Conservation (phyloP, 192 early-diverging fungal species). For the Kappamyces sp. region DNA sequence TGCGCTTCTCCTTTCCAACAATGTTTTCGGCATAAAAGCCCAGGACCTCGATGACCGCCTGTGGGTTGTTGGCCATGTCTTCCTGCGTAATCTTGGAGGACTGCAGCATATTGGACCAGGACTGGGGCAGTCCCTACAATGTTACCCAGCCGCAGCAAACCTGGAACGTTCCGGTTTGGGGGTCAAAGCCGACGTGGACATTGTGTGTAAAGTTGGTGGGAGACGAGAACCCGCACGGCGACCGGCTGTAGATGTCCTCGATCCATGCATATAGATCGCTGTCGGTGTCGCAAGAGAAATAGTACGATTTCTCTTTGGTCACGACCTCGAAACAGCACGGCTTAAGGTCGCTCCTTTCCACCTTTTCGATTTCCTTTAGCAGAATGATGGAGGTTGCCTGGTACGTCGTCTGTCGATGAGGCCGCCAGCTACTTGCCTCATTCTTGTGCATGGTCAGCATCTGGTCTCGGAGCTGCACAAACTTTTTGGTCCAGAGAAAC, state of each 20-base stretch:
- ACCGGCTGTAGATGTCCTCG: conserved; percentile 91
- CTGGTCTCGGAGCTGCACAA: conserved; percentile 63
- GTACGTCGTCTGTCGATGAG: no score
- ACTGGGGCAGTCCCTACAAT: conserved; percentile 75
- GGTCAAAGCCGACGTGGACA: conserved; percentile 45
- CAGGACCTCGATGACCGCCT: conserved; percentile 95
- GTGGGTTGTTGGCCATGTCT: conserved; percentile 96
- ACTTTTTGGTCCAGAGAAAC: conserved; percentile 85
- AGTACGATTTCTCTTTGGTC: conserved; percentile 91
- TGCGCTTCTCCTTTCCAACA: conserved; percentile 12
- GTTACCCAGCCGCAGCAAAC: neutral
- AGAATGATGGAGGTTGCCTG: conserved; percentile 87
- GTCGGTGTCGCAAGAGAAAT: conserved; percentile 86
- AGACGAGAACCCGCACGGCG: conserved; percentile 47
- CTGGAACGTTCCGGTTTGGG: conserved; percentile 15
- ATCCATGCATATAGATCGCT: conserved; percentile 98
- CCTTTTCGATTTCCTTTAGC: conserved; percentile 84
- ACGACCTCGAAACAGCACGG: conserved; percentile 90
- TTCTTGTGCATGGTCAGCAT: conserved; percentile 81
- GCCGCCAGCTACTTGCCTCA: conserved; percentile 55
- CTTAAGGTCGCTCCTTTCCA: conserved; percentile 84
- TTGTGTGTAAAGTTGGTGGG: conserved; percentile 72
- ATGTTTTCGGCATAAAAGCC: conserved; percentile 92
- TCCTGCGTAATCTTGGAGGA: conserved; percentile 92
- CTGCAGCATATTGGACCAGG: conserved; percentile 90